Evolutionary conservation across 2,329 filamentous ascomycete species (phyloP).

Genomic region (Colletotrichum graminicola): DNA sequence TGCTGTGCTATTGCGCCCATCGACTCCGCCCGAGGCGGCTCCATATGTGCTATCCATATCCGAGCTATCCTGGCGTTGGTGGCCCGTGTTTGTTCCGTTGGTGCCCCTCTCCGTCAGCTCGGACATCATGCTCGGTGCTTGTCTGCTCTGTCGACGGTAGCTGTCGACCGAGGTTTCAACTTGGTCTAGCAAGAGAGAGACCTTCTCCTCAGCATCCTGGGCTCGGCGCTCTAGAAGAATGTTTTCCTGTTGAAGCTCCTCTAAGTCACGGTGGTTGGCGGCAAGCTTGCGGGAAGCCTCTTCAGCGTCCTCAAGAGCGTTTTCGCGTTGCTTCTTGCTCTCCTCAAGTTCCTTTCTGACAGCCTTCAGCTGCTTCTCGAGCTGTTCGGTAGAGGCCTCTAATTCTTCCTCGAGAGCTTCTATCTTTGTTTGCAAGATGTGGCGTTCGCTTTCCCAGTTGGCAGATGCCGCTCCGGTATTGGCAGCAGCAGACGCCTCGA

Average conservation of each 20-base stretch:
- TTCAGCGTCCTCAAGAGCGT: constrained; percentile 68
- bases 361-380: constrained; percentile 78
- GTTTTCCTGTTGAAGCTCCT: constrained; percentile 88
- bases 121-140: constrained; percentile 65
- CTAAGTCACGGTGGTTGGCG: constrained; percentile 75
- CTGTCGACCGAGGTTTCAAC: constrained; percentile 94
- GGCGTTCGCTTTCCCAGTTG: constrained; percentile 82
- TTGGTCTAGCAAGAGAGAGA: constrained; percentile 92
- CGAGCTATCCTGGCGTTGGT: constrained; percentile 67
- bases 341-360: constrained; percentile 78
- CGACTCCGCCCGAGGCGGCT: constrained; percentile 57
- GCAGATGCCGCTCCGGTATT: constrained; percentile 57
- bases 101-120: constrained; percentile 52
- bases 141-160: constrained; percentile 84
- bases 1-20: constrained; percentile 72
- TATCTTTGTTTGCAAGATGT: constrained; percentile 75
- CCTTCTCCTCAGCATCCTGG: constrained; percentile 90
- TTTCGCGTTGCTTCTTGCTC: constrained; percentile 76
- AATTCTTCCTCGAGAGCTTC: constrained; percentile 77
- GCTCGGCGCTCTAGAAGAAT: constrained; percentile 83
- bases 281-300: constrained; percentile 69
- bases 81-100: constrained; percentile 55
- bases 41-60: constrained; percentile 74
- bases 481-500: constrained; percentile 51
- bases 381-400: constrained; percentile 70